Conservation (phyloP, 257 asterid genomes). For the Lithospermum erythrorhizon region DNA sequence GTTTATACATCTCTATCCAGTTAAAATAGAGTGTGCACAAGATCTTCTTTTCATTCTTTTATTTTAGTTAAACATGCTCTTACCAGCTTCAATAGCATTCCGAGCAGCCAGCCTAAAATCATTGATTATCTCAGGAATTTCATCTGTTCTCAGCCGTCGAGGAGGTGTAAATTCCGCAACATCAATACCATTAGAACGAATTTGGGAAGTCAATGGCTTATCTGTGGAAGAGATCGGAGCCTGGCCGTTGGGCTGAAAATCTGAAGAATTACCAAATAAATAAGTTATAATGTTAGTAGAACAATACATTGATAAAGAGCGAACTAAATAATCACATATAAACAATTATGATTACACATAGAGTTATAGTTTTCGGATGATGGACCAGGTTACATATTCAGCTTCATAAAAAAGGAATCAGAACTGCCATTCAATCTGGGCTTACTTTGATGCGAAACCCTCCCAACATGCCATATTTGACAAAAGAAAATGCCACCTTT, state of each 20-base stretch:
- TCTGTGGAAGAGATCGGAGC: constrained; percentile 6
- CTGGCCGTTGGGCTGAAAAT: constrained; percentile 6
- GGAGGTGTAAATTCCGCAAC: constrained; percentile 3
- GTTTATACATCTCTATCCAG: not conserved
- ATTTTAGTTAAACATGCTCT: not conserved
- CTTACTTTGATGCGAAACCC: constrained; percentile 14
- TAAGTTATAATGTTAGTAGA: not conserved
- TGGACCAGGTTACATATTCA: not conserved
- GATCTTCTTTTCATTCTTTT: too few relatives aligned
- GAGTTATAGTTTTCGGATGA: too few relatives aligned
- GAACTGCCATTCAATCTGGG: not conserved
- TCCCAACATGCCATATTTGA: constrained; percentile 22
- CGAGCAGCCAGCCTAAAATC: constrained; percentile 7
- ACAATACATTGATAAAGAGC: not conserved
- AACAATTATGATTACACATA: too few relatives aligned
- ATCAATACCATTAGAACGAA: constrained; percentile 3
- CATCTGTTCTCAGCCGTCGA: constrained; percentile 7
- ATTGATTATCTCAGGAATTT: constrained; percentile 4
- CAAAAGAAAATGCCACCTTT: constrained; percentile 24
- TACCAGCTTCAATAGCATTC: constrained; percentile 9
- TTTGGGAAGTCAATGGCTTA: constrained; percentile 1
- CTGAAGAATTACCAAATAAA: not conserved
- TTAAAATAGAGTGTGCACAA: not conserved
- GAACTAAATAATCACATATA: too few relatives aligned
- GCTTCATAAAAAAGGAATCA: not conserved